A percentile compares a stretch with the other conserved stretches of the same genome.
Evolutionary conservation across 257 asterid species (phyloP).

Genomic region (Rhazya stricta): DNA sequence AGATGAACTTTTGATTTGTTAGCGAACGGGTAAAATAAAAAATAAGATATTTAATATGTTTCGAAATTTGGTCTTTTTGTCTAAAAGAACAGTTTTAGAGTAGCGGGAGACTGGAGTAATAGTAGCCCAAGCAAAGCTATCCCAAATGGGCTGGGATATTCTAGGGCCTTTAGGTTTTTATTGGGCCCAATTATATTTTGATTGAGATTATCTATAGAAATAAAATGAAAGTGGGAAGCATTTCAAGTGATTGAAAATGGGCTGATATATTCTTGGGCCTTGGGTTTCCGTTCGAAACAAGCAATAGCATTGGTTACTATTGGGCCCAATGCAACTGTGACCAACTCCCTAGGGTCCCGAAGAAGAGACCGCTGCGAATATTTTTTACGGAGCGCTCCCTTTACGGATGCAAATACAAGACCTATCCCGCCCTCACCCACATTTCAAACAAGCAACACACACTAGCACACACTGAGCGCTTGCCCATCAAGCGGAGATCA

Average conservation of each 20-base stretch:
- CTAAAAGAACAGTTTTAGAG: no score
- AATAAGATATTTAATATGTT: no score
- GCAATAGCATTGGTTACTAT: background rate
- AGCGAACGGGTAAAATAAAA: no score
- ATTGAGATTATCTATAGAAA: no score
- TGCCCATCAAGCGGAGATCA: background rate
- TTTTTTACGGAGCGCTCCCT: background rate
- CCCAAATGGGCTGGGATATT: background rate
- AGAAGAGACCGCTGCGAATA: background rate
- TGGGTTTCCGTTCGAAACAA: background rate
- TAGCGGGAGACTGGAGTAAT: no score
- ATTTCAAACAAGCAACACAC: slow-evolving; percentile 35
- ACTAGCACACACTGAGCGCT: background rate
- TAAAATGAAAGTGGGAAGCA: no score
- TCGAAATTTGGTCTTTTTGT: no score
- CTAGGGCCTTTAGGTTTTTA: no score
- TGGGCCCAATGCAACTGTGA: background rate
- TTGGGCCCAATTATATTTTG: no score
- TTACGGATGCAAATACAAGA: background rate
- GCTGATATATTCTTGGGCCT: background rate
- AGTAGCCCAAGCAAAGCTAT: no score
- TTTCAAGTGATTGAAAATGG: no score
- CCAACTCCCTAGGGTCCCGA: background rate
- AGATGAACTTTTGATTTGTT: no score
- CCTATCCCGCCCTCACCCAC: slow-evolving; percentile 43